Evolutionary conservation across 805 yeast species (phyloP).

Genomic region (Candida krabiensis): DNA sequence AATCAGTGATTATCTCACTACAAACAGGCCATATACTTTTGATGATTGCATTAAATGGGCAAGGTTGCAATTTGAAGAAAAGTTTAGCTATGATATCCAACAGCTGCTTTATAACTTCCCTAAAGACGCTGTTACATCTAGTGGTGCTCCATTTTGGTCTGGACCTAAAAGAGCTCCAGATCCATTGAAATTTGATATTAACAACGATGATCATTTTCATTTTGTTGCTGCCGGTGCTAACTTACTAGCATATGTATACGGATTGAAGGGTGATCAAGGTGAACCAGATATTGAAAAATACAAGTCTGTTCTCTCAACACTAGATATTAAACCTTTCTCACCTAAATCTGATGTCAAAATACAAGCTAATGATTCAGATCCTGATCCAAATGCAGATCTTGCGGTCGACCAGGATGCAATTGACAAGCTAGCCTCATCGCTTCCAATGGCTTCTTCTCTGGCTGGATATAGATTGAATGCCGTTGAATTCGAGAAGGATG

Average conservation of each 20-base stretch:
- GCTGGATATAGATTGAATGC: conserved; percentile 86
- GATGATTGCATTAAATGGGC: conserved; percentile 98
- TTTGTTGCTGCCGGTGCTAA: conserved; percentile 90
- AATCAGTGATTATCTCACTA: conserved; percentile 66
- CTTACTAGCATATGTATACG: conserved; percentile 86
- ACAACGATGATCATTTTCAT: conserved; percentile 74
- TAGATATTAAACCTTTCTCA: conserved; percentile 60
- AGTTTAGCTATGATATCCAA: conserved; percentile 80
- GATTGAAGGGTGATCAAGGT: conserved; percentile 72
- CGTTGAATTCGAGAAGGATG: conserved; percentile 98
- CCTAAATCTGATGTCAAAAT: conserved; percentile 79
- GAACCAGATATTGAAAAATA: conserved; percentile 50
- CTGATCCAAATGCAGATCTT: conserved; percentile 70
- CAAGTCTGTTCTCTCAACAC: conserved; percentile 48
- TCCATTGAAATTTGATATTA: conserved; percentile 75
- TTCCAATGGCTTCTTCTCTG: conserved; percentile 86
- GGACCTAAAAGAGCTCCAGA: conserved; percentile 97
- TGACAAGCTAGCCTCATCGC: conserved; percentile 64
- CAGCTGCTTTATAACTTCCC: conserved; percentile 96
- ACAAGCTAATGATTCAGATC: conserved; percentile 84
- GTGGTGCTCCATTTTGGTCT: conserved; percentile 95
- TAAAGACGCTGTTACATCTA: conserved; percentile 83
- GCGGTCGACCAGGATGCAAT: conserved; percentile 62
- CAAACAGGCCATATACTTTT: conserved; percentile 81
- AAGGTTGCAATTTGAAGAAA: conserved; percentile 79